phyloP scores from a whole-genome alignment of 176 grass and related monocot genomes.

The Tillandsia fasciculata region DNA sequence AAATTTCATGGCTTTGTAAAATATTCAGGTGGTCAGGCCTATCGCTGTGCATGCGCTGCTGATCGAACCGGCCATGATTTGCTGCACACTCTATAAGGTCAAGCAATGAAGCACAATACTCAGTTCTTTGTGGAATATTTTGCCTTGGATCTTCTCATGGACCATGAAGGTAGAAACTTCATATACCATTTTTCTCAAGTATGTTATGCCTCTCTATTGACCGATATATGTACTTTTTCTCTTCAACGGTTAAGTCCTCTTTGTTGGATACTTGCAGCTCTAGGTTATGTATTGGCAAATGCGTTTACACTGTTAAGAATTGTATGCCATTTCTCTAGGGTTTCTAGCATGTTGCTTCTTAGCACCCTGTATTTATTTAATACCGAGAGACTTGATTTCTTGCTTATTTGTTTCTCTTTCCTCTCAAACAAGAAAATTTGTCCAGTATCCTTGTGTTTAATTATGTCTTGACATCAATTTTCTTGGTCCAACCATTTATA shows the following conservation, averaged over 20 bases:
- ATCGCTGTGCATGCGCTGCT: conserved; percentile 89
- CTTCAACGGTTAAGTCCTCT: too few relatives aligned
- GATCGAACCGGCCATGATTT: conserved; percentile 96
- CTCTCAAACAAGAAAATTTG: background rate
- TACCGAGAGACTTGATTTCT: background rate
- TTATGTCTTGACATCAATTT: background rate
- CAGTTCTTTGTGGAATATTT: conserved; percentile 97
- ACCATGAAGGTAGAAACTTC: conserved; percentile 42
- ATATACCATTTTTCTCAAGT: background rate
- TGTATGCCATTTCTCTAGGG: too few relatives aligned
- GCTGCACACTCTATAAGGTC: conserved; percentile 90
- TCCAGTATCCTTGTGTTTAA: background rate
- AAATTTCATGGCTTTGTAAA: conserved; percentile 9
- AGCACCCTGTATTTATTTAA: background rate
- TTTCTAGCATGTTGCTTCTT: background rate
- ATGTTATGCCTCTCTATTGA: background rate
- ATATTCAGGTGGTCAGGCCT: conserved; percentile 69
- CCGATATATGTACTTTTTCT: too few relatives aligned
- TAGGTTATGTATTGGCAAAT: too few relatives aligned
- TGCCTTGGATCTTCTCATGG: conserved; percentile 67
- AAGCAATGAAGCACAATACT: conserved; percentile 98
- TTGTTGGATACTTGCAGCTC: too few relatives aligned
- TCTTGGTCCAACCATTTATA: background rate
- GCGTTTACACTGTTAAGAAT: too few relatives aligned
- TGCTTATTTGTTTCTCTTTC: background rate